Conservation (phyloP, 345 rosid genomes). For the Boechera divaricarpa region DNA sequence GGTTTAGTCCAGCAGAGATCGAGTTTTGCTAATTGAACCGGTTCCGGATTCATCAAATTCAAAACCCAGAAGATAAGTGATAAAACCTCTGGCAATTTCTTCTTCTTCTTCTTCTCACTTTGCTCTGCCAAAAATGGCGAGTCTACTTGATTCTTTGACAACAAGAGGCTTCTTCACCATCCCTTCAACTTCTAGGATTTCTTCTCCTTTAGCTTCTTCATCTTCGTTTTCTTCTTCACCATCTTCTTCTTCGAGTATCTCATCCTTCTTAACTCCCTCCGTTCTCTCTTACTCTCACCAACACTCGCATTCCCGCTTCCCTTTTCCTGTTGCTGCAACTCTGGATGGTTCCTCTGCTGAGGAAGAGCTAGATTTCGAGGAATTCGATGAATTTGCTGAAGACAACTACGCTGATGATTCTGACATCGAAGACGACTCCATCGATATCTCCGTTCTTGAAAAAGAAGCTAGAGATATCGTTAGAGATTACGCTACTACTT, state of each 20-base stretch:
- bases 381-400: constrained; percentile 36
- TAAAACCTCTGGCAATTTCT: constrained; percentile 25
- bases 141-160: constrained; percentile 42
- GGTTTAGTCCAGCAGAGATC: not conserved
- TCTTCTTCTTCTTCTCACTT: constrained; percentile 7
- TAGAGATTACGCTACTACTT: constrained; percentile 58
- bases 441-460: constrained; percentile 71
- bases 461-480: constrained; percentile 73
- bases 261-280: constrained; percentile 27
- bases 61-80: constrained; percentile 40
- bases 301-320: constrained; percentile 36
- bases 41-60: not conserved
- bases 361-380: constrained; percentile 42
- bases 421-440: constrained; percentile 38
- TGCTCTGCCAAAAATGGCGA: constrained; percentile 39
- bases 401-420: constrained; percentile 37
- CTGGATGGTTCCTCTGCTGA: constrained; percentile 16
- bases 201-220: constrained; percentile 22
- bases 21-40: constrained; percentile 8
- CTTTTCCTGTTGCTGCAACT: constrained; percentile 36
- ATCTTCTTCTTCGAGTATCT: constrained; percentile 30
- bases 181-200: constrained; percentile 30
- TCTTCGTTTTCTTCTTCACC: constrained; percentile 36
- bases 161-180: constrained; percentile 42
- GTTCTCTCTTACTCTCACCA: constrained; percentile 44